Base-by-base conservation (phyloP, 2,329 filamentous ascomycete genomes). In the Cordyceps javanica region DNA sequence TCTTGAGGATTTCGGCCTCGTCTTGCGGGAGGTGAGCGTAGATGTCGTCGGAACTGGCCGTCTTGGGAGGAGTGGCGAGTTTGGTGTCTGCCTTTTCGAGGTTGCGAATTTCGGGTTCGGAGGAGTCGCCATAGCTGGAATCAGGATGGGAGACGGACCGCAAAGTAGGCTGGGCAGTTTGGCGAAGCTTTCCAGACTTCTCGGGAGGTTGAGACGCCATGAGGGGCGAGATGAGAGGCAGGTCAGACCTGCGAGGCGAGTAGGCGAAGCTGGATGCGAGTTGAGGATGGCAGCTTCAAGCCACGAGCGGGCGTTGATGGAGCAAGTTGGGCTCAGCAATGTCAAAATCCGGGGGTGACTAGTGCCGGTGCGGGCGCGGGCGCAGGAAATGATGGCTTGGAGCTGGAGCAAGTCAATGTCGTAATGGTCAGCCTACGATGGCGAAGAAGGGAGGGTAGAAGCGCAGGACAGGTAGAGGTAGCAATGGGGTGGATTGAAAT, bases 1-100 rank as follows among this genome's bases (percentile, higher is more conserved):
- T 77, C 68, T 80, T 85, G 60, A 94, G 73, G 55, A 93, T 81
- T 21, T 79, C 76, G 55, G 81, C 85, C 71, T 93, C 87, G 59
- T 86, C 68, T 9, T 80, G 71, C 2, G 87, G 82, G 3, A 92
- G 76, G 68, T 90, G 82, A 26, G 75, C 74, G 66, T 83, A 85
- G 3, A 81, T 74, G 64, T 85, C 81, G 30, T 78, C 75, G 3
- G 75, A 66, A 41, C 77, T 75, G 19, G 73, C 68, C 11, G 68
- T 64, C 44, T 65, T 60, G 11, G 68, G 59, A 13, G 68, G 65
- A 46, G 65, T 64, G 8, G 68, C 59, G n/a, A 73, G 69, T 52
- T 74, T 72, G 48, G 76, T 77, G 61, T 80, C 77, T 59, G 70
- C 71, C 67, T 77, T 77, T 59, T 70, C 66, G 38, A 78, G 63